These are phyloP conservation scores for Aeminium ludgeri DNA, from an alignment of 495 filamentous ascomycete genomes.

Conservation along the genomic window DNA sequence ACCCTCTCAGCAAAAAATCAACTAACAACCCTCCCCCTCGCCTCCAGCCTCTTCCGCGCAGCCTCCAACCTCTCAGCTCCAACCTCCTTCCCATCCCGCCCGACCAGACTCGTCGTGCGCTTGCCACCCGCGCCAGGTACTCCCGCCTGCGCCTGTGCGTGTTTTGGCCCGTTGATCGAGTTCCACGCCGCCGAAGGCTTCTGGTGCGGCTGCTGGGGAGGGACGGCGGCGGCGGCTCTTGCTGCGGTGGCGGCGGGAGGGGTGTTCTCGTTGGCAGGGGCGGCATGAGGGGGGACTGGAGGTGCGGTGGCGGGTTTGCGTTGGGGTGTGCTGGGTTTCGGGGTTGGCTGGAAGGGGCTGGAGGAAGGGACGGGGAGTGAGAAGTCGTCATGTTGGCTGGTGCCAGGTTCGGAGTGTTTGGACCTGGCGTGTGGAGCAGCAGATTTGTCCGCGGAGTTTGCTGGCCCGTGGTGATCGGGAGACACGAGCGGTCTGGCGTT, in stretches of 20 bases:
- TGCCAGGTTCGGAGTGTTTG: not conserved
- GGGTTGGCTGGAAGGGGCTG: not conserved
- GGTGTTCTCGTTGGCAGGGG: slow-evolving; percentile 4
- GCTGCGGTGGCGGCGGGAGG: not conserved
- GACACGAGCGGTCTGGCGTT: not conserved
- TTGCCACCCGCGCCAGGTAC: not conserved
- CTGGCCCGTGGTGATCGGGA: not conserved
- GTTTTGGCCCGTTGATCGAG: slow-evolving; percentile 8
- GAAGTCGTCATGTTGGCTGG: not conserved
- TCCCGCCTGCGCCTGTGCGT: no score
- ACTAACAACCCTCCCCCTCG: slow-evolving; percentile 7
- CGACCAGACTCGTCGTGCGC: slow-evolving; percentile 5
- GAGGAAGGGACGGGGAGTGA: not conserved
- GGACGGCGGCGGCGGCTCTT: not conserved
- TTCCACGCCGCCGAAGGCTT: slow-evolving; percentile 13
- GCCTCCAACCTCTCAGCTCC: slow-evolving; percentile 10
- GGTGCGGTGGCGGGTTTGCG: not conserved
- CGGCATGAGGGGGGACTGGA: not conserved
- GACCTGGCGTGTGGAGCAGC: not conserved
- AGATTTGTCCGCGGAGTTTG: not conserved
- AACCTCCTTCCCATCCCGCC: slow-evolving; percentile 7
- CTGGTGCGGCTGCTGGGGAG: not conserved
- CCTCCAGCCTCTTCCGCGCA: slow-evolving; percentile 9
- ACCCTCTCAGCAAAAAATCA: no score
- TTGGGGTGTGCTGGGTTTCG: not conserved